A percentile compares a stretch with the other conserved stretches of the same genome.
Evolutionary conservation across 140 eudicot genomes (phyloP).

Genomic region (Senecio squalidus): DNA sequence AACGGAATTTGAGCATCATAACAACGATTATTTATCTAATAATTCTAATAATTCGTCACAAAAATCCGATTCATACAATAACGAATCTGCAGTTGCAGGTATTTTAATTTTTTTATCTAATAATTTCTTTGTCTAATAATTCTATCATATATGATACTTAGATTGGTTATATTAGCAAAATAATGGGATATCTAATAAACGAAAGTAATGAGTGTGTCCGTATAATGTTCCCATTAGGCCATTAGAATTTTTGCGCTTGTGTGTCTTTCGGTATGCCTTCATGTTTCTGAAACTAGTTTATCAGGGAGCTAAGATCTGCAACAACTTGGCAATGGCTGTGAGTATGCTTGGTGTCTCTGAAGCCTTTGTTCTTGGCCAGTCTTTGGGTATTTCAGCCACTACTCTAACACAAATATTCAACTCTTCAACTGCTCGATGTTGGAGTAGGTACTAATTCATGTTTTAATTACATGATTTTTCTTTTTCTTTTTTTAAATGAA

Average conservation of each 20-base stretch:
- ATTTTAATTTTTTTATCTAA: no score
- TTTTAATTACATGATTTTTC: not conserved
- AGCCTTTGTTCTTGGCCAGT: constrained; percentile 85
- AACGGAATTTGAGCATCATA: no score
- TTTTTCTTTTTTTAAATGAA: not conserved
- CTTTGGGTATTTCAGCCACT: constrained; percentile 59
- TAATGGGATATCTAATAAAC: not conserved
- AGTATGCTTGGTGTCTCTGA: constrained; percentile 94
- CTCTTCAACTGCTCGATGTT: constrained; percentile 87
- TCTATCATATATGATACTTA: no score
- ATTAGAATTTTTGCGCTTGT: not conserved
- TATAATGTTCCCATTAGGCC: not conserved
- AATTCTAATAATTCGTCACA: no score
- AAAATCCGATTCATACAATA: no score
- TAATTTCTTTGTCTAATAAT: no score
- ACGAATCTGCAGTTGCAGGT: no score
- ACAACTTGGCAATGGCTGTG: constrained; percentile 90
- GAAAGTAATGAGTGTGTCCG: not conserved
- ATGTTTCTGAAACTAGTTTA: constrained; percentile 9
- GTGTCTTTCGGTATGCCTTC: not conserved
- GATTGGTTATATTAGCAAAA: no score
- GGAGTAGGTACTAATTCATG: constrained; percentile 61
- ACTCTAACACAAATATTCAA: constrained; percentile 75
- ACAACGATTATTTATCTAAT: no score
- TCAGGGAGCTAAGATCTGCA: constrained; percentile 91